Evolutionary conservation across 2,329 filamentous ascomycete genomes (phyloP).

Genomic region (Fragosphaeria purpurea): DNA sequence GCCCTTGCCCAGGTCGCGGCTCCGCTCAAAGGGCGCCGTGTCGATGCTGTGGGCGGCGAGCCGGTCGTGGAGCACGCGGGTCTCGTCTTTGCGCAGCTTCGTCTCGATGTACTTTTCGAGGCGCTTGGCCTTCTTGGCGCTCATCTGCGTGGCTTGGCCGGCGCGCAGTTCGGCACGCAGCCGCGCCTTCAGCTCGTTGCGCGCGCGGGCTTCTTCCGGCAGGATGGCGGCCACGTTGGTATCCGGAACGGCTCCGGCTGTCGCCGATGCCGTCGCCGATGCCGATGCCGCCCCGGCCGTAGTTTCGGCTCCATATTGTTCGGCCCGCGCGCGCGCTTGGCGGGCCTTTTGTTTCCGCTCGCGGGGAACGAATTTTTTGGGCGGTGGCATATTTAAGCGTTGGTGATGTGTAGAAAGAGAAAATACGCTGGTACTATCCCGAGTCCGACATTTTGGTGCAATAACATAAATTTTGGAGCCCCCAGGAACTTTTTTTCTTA

Average conservation of each 20-base stretch:
- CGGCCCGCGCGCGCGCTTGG: slow-evolving; percentile 40
- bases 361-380: slow-evolving; percentile 46
- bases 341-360: slow-evolving; percentile 59
- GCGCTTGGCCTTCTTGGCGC: slow-evolving; percentile 55
- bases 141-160: slow-evolving; percentile 36
- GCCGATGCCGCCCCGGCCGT: slow-evolving; percentile 25
- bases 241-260: slow-evolving; percentile 19
- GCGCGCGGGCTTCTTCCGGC: slow-evolving; percentile 35
- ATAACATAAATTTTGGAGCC: too few species aligned
- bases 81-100: slow-evolving; percentile 92
- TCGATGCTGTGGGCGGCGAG: slow-evolving; percentile 71
- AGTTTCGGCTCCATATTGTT: slow-evolving; percentile 8
- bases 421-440: background rate
- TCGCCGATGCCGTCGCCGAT: slow-evolving; percentile 27
- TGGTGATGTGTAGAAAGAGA: background rate
- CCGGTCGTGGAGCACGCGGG: slow-evolving; percentile 71
- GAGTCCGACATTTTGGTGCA: too few species aligned
- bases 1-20: slow-evolving; percentile 62
- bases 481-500: slow-evolving; percentile 1
- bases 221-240: slow-evolving; percentile 46
- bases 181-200: slow-evolving; percentile 44
- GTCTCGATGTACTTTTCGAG: slow-evolving; percentile 68
- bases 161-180: slow-evolving; percentile 42
- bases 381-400: slow-evolving; percentile 4
- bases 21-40: slow-evolving; percentile 70